Conservation (phyloP, 2,329 filamentous ascomycete genomes). For the Ascochyta viciae-villosae region DNA sequence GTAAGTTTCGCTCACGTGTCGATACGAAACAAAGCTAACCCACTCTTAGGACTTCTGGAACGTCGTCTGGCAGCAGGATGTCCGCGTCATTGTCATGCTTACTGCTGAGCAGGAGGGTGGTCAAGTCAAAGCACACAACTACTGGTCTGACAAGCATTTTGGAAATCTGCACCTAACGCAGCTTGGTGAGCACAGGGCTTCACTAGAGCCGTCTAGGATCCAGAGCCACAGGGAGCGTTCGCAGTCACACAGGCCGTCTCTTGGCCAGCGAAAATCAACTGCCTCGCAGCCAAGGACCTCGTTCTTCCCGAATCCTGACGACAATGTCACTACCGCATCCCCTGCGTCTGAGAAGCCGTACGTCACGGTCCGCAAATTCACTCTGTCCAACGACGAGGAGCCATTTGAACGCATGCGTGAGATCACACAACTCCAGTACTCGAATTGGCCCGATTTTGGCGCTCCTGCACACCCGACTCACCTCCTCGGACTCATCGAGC, state of each 20-base stretch:
- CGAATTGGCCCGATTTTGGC: slow-evolving; percentile 97
- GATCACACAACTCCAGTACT: slow-evolving; percentile 93
- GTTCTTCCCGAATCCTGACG: slow-evolving; percentile 23
- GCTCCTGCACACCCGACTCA: slow-evolving; percentile 88
- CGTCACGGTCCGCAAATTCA: slow-evolving; percentile 86
- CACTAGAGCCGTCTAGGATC: slow-evolving; percentile 70
- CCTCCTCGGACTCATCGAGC: slow-evolving; percentile 85
- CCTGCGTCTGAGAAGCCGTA: slow-evolving; percentile 68
- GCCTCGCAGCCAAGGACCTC: slow-evolving; percentile 31
- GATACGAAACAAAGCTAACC: slow-evolving; percentile 20
- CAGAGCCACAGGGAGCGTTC: slow-evolving; percentile 48
- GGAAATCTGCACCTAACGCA: slow-evolving; percentile 77
- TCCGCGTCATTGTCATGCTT: slow-evolving; percentile 93
- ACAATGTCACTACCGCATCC: slow-evolving; percentile 30
- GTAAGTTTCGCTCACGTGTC: slow-evolving; percentile 59
- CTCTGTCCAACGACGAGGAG: slow-evolving; percentile 75
- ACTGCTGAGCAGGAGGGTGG: slow-evolving; percentile 94
- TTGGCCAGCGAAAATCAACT: slow-evolving; percentile 46
- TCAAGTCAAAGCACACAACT: slow-evolving; percentile 92
- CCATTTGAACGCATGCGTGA: slow-evolving; percentile 89
- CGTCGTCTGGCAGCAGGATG: slow-evolving; percentile 94
- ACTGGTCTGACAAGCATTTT: slow-evolving; percentile 84
- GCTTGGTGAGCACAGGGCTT: slow-evolving; percentile 82
- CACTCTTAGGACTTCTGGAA: slow-evolving; percentile 88
- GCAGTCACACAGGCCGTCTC: slow-evolving; percentile 34